phyloP scores from a whole-genome alignment of 495 filamentous ascomycete species.

The Penicillium cosmopolitanum region DNA sequence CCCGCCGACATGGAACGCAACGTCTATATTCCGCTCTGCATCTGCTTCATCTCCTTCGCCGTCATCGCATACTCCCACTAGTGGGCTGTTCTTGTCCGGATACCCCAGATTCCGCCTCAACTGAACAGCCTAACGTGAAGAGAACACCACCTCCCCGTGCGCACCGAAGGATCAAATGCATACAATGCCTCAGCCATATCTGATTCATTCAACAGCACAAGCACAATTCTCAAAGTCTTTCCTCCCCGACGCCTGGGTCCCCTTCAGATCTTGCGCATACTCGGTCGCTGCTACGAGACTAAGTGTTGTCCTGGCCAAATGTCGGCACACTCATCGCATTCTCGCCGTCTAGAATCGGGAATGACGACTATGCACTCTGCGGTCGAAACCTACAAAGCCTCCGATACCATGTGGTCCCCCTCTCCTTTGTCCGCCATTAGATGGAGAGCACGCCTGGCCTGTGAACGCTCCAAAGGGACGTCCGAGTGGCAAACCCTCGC shows the following conservation, averaged over 20 bases:
- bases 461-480: background rate
- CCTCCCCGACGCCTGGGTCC: background rate
- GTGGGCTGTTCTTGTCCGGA: slow-evolving; percentile 16
- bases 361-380: no score
- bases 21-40: slow-evolving; percentile 47
- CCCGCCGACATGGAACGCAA: slow-evolving; percentile 41
- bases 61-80: slow-evolving; percentile 47
- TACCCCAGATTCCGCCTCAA: background rate
- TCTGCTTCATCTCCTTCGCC: slow-evolving; percentile 49
- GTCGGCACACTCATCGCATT: background rate
- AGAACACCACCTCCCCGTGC: background rate
- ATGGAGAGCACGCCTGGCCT: background rate
- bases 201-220: background rate
- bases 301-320: background rate
- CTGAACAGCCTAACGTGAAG: background rate
- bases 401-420: background rate
- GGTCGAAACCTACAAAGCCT: no score
- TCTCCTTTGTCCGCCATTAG: background rate
- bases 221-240: background rate
- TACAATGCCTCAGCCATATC: background rate
- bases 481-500: background rate
- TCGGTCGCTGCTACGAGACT: background rate
- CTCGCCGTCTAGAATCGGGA: background rate
- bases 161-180: background rate
- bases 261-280: background rate